phyloP scores from a whole-genome alignment of 805 yeast species.

The Ogataea pilisensis region DNA sequence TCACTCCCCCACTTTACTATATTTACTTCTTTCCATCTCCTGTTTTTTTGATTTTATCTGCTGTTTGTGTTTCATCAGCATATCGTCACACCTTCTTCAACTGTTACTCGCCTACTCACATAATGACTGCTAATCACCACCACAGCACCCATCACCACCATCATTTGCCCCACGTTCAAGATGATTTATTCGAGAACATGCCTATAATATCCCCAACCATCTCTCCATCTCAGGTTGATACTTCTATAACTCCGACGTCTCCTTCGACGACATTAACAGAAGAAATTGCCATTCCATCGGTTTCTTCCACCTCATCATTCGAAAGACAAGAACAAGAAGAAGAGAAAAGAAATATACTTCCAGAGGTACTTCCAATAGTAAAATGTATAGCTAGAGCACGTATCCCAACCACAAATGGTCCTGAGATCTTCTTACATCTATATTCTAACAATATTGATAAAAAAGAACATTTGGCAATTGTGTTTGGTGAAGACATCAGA shows the following conservation, averaged over 20 bases:
- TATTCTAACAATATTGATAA: constrained; percentile 82
- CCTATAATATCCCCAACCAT: constrained; percentile 39
- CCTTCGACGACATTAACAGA: background rate
- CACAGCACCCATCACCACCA: no score
- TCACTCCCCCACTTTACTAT: no score
- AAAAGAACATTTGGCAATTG: constrained; percentile 95
- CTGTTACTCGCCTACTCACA: no score
- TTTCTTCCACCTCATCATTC: background rate
- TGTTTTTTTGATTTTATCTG: no score
- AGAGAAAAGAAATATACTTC: constrained; percentile 38
- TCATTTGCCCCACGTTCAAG: background rate
- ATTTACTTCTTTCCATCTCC: no score
- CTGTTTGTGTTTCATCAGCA: no score
- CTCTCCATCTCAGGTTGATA: constrained; percentile 23
- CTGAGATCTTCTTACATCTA: constrained; percentile 87
- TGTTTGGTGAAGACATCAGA: constrained; percentile 88
- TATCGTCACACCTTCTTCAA: no score
- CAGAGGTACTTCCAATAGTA: constrained; percentile 65
- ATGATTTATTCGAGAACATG: constrained; percentile 31
- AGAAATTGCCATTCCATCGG: background rate
- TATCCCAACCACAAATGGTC: constrained; percentile 93
- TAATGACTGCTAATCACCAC: no score
- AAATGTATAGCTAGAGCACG: constrained; percentile 91
- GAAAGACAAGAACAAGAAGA: constrained; percentile 3
- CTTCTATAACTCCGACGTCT: background rate